Conservation (phyloP, 2,329 filamentous ascomycete genomes). For the Penicillium sp. region DNA sequence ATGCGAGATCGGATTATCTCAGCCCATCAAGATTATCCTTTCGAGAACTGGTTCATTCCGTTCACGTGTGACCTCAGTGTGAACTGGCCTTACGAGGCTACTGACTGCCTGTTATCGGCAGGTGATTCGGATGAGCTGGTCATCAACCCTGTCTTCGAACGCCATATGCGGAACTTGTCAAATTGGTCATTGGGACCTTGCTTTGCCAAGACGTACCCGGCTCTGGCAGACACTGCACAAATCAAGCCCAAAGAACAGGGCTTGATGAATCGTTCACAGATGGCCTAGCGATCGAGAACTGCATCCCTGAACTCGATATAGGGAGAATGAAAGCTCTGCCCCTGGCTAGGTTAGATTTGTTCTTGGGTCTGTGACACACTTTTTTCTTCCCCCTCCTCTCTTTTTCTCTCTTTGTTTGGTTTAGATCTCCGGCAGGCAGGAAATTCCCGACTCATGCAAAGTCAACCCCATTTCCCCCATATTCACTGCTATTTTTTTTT, state of each 20-base stretch:
- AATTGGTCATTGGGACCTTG: slow-evolving; percentile 80
- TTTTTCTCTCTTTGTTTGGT: background rate
- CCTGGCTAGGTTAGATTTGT: background rate
- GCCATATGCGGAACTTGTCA: slow-evolving; percentile 70
- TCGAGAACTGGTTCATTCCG: slow-evolving; percentile 81
- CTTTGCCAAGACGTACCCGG: slow-evolving; percentile 68
- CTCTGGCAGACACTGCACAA: slow-evolving; percentile 47
- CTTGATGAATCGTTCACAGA: background rate
- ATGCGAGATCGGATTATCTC: slow-evolving; percentile 70
- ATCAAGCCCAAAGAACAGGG: slow-evolving; percentile 30
- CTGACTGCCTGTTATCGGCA: slow-evolving; percentile 65
- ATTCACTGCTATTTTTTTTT: background rate
- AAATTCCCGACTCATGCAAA: background rate
- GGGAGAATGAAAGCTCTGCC: background rate
- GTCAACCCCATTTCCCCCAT: background rate
- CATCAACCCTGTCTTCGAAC: slow-evolving; percentile 85
- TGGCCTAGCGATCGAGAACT: background rate
- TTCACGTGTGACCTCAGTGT: slow-evolving; percentile 75
- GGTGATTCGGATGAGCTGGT: slow-evolving; percentile 63
- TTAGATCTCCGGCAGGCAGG: background rate
- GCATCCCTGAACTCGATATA: background rate
- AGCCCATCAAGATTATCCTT: slow-evolving; percentile 60
- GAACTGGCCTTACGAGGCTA: slow-evolving; percentile 82
- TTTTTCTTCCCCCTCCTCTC: background rate
- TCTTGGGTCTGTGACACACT: background rate